Conservation (phyloP, 495 filamentous ascomycete species). For the Lophium mytilinum region DNA sequence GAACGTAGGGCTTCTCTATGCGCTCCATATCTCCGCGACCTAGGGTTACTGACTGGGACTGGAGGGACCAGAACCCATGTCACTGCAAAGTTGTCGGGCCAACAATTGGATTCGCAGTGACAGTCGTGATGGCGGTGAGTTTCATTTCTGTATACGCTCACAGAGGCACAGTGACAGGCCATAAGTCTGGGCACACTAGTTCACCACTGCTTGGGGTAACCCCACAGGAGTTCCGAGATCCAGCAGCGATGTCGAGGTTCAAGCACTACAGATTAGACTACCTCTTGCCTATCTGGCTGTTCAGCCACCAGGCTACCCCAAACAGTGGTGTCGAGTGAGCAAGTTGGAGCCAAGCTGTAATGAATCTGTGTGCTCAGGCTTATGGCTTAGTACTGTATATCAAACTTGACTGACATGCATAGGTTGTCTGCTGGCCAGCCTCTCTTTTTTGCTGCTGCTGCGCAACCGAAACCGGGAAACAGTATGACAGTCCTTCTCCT, state of each 20-base stretch:
- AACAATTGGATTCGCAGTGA: conserved; percentile 46
- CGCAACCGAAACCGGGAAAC: conserved; percentile 47
- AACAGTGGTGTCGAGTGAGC: too few species aligned
- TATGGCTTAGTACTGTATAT: too few species aligned
- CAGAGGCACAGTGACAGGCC: too few species aligned
- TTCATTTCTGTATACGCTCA: background rate
- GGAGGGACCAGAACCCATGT: conserved; percentile 47
- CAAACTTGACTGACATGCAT: conserved; percentile 4
- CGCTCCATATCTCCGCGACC: background rate
- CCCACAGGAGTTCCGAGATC: too few species aligned
- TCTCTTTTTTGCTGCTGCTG: conserved; percentile 54
- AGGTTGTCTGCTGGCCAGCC: conserved; percentile 53
- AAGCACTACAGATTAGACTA: too few species aligned
- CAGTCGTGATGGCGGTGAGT: conserved; percentile 47
- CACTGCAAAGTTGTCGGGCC: conserved; percentile 56
- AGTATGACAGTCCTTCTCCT: conserved; percentile 31
- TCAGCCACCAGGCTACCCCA: too few species aligned
- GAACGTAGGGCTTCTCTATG: conserved; percentile 14
- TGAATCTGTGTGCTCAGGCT: too few species aligned
- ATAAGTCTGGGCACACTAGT: too few species aligned
- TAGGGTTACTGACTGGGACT: background rate
- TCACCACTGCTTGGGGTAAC: too few species aligned
- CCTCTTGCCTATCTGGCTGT: too few species aligned
- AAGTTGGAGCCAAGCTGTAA: too few species aligned
- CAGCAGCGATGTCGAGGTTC: too few species aligned